Evolutionary conservation across 2,329 filamentous ascomycete species (phyloP).

Genomic region (Penicillium sp.): DNA sequence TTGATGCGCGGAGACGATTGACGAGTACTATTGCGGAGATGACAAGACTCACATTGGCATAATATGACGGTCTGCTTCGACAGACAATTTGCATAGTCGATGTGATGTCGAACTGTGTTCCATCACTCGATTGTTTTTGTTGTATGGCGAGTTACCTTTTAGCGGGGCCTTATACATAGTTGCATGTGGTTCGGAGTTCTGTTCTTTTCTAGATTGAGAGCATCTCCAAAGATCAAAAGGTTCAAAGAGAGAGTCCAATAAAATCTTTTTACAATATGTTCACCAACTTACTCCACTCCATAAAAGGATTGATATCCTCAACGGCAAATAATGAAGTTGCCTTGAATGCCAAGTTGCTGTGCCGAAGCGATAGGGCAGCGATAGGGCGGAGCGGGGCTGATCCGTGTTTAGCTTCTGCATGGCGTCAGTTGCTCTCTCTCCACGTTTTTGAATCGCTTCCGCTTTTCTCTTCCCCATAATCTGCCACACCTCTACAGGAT

Average conservation of each 20-base stretch:
- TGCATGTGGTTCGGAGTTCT: conserved; percentile 15
- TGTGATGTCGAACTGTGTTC: neutral
- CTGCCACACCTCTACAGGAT: conserved; percentile 49
- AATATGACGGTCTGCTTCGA: neutral
- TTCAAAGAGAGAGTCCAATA: neutral
- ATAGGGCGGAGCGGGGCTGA: conserved; percentile 27
- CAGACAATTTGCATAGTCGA: neutral
- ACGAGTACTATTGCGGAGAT: conserved; percentile 34
- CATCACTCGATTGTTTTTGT: neutral
- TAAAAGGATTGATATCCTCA: neutral
- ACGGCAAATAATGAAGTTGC: neutral
- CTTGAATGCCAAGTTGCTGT: conserved; percentile 1
- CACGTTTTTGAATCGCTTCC: conserved; percentile 14
- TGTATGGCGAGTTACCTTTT: conserved; percentile 1
- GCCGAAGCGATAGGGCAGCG: neutral
- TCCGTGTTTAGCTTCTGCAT: conserved; percentile 27
- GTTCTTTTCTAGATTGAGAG: neutral
- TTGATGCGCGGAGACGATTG: conserved; percentile 38
- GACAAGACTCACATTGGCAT: conserved; percentile 19
- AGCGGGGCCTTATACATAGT: conserved; percentile 2
- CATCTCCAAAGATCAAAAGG: neutral
- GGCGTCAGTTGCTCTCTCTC: conserved; percentile 27
- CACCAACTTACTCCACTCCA: neutral
- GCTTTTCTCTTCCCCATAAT: conserved; percentile 4
- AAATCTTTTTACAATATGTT: no score